These are phyloP conservation scores for Luzula sylvatica DNA, from an alignment of 176 grass and related monocot genomes.

Conservation along the genomic window DNA sequence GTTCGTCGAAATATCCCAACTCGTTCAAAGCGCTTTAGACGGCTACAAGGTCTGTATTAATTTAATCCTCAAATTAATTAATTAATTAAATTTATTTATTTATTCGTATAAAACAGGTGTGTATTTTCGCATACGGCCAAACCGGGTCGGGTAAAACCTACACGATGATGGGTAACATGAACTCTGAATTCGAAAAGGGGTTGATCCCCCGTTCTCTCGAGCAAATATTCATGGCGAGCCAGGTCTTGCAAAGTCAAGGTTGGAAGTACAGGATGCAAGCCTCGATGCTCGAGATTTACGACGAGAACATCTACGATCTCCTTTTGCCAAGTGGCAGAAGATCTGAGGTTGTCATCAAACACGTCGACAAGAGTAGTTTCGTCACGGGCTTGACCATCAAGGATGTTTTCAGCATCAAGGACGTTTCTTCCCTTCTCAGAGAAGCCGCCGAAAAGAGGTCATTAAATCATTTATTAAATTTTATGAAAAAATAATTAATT, in stretches of 20 bases:
- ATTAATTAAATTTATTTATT: neutral
- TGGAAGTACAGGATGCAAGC: slow-evolving; percentile 89
- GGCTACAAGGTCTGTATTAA: slow-evolving; percentile 85
- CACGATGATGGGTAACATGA: slow-evolving; percentile 87
- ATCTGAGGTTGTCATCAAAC: slow-evolving; percentile 57
- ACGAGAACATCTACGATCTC: slow-evolving; percentile 89
- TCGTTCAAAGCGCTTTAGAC: slow-evolving; percentile 91
- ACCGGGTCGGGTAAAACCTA: slow-evolving; percentile 98
- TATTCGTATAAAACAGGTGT: slow-evolving; percentile 34
- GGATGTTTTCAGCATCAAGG: slow-evolving; percentile 48
- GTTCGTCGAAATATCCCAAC: slow-evolving; percentile 88
- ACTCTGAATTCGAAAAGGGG: slow-evolving; percentile 44
- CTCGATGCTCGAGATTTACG: slow-evolving; percentile 96
- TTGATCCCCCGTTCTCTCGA: slow-evolving; percentile 83
- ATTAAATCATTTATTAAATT: neutral
- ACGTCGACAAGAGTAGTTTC: slow-evolving; percentile 67
- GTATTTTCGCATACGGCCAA: slow-evolving; percentile 99
- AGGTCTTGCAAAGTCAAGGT: slow-evolving; percentile 57
- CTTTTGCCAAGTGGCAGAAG: slow-evolving; percentile 27
- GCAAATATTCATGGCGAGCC: slow-evolving; percentile 76
- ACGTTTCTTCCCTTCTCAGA: slow-evolving; percentile 50
- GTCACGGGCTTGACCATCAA: slow-evolving; percentile 68
- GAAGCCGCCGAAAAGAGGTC: slow-evolving; percentile 82
- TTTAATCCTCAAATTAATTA: too few relatives aligned
- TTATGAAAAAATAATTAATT: too few relatives aligned